Percentiles rank a stretch among this genome's conserved stretches.
phyloP scores from a whole-genome alignment of 2,329 filamentous ascomycete genomes.

The Talaromyces amestolkiae region DNA sequence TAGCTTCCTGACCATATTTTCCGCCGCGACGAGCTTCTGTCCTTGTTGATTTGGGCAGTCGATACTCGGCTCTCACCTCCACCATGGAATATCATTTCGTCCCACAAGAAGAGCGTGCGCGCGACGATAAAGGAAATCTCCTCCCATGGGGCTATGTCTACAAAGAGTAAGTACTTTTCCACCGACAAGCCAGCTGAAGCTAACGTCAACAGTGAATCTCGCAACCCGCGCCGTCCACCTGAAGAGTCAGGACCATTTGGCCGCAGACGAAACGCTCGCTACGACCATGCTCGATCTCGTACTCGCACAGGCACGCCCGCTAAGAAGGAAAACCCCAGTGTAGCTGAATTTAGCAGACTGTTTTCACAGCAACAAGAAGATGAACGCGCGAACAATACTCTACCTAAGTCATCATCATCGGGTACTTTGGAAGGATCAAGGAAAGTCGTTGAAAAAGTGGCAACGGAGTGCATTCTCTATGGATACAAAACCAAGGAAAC shows the following conservation, averaged over 20 bases:
- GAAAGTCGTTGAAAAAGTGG: constrained; percentile 49
- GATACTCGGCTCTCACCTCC: background rate
- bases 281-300: constrained; percentile 47
- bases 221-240: constrained; percentile 52
- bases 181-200: constrained; percentile 27
- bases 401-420: constrained; percentile 41
- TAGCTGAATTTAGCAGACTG: constrained; percentile 47
- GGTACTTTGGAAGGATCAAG: constrained; percentile 41
- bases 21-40: background rate
- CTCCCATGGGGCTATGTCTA: constrained; percentile 64
- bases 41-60: background rate
- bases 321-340: constrained; percentile 55
- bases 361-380: constrained; percentile 47
- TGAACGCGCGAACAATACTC: constrained; percentile 36
- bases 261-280: constrained; percentile 48
- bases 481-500: constrained; percentile 69
- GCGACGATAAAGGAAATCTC: constrained; percentile 57
- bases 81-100: constrained; percentile 65
- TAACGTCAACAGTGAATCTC: constrained; percentile 40
- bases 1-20: constrained; percentile 1
- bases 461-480: constrained; percentile 79
- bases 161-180: constrained; percentile 53
- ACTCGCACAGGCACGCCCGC: constrained; percentile 60
- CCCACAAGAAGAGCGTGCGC: constrained; percentile 60
- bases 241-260: constrained; percentile 64